These are phyloP conservation scores for Wickerhamomyces alni DNA, from an alignment of 805 yeast genomes.

Conservation along the genomic window DNA sequence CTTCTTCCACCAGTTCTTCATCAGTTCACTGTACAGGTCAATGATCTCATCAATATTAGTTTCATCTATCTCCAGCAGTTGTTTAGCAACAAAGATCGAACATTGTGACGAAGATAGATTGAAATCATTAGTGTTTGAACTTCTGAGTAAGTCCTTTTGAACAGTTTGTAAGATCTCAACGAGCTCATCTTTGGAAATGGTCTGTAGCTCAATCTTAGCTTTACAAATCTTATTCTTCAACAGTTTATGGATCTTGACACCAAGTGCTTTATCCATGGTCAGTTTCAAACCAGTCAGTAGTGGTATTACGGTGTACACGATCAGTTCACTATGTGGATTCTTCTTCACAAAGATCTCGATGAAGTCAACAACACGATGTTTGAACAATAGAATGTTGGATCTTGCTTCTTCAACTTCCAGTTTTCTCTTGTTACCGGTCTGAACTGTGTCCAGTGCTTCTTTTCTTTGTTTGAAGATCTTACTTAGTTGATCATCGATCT, in stretches of 20 bases:
- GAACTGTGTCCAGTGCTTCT: conserved; percentile 48
- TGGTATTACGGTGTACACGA: conserved; percentile 44
- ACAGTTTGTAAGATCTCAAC: conserved; percentile 30
- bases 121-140: conserved; percentile 31
- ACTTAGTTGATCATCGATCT: conserved; percentile 78
- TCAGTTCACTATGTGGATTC: conserved; percentile 25
- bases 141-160: conserved; percentile 34
- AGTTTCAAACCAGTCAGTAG: conserved; percentile 53
- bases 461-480: conserved; percentile 80
- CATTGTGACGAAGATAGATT: conserved; percentile 49
- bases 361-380: conserved; percentile 71
- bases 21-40: conserved; percentile 47
- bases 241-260: conserved; percentile 69
- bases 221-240: conserved; percentile 57
- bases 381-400: conserved; percentile 72
- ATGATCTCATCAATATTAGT: conserved; percentile 37
- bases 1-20: conserved; percentile 56
- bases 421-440: conserved; percentile 64
- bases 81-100: conserved; percentile 59
- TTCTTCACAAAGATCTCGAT: conserved; percentile 53
- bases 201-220: conserved; percentile 27
- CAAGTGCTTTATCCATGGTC: conserved; percentile 66
- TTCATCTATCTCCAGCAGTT: conserved; percentile 34
- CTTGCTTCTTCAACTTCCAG: conserved; percentile 72
- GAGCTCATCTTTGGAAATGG: conserved; percentile 16